phyloP scores from a whole-genome alignment of 192 early-diverging fungal species.

The Coemansia sp. region DNA sequence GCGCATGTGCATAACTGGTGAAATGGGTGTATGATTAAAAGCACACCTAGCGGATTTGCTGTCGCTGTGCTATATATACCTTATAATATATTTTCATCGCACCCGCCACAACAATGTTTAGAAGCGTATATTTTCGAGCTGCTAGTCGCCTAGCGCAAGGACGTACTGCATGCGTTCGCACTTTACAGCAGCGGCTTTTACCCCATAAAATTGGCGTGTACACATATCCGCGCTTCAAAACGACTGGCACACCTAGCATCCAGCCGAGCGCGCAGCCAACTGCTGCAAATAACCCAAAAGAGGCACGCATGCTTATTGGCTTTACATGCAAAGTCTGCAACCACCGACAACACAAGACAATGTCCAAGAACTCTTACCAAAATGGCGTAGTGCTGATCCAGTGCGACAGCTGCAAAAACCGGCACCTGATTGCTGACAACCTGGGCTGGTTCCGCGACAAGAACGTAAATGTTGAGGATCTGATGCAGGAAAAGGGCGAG shows the following conservation, averaged over 20 bases:
- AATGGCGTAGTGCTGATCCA: slow-evolving; percentile 93
- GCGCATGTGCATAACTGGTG: neutral
- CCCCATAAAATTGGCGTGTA: neutral
- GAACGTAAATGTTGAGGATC: slow-evolving; percentile 74
- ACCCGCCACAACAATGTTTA: neutral
- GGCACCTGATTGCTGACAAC: slow-evolving; percentile 96
- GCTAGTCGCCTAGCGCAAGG: too few relatives aligned
- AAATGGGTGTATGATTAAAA: too few relatives aligned
- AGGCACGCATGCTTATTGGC: slow-evolving; percentile 69
- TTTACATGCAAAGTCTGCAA: slow-evolving; percentile 96
- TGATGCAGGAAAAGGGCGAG: slow-evolving; percentile 77
- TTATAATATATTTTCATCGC: too few relatives aligned
- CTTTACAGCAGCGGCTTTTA: neutral
- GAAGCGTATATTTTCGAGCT: neutral
- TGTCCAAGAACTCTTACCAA: slow-evolving; percentile 88
- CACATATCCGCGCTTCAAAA: slow-evolving; percentile 8
- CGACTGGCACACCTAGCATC: slow-evolving; percentile 10
- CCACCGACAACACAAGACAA: slow-evolving; percentile 79
- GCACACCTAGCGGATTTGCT: too few relatives aligned
- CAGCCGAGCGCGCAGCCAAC: neutral
- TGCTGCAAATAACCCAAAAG: slow-evolving; percentile 13
- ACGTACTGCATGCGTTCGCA: too few relatives aligned
- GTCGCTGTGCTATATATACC: too few relatives aligned
- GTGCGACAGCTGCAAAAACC: slow-evolving; percentile 86
- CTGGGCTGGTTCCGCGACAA: slow-evolving; percentile 88